Evolutionary conservation across 202 grass and related monocot species (phyloP), one percentile per base, ranked within the genome.

Genomic region (Saccharum hybrid): DNA sequence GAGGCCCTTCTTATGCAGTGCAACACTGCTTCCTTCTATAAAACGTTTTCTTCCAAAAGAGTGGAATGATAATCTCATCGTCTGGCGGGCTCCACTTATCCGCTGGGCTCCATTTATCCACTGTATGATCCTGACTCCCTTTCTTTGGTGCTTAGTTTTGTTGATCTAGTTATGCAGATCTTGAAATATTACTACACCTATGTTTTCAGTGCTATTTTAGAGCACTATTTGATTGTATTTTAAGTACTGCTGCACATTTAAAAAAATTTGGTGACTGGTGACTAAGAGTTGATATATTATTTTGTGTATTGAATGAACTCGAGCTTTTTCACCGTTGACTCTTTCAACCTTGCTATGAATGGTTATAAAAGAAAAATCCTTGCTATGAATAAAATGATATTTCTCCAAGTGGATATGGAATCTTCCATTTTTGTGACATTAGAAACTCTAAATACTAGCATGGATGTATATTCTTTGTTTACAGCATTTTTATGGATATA

Each of bases 21-120:
- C 96, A 22, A 98, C 96, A 16, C 68, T 98, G 73, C 76, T 96
- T 67, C 96, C 96, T 81, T 93, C 87, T 7, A 66, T 96, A 30
- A 84, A 90, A 71, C 87, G 84, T 54, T 94, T 94, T 84, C 91
- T 98, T 81, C 90, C 93, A 56, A 83, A 87, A 63, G 86, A 87
- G 52, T 95, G 96, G 96, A 96, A 96, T 38, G 79, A 92, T 67
- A 79, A 90, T 2, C 68, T 34, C 49, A 94, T 96, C 1, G 28
- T 88, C 63, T 98, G 80, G 96, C 75, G 1, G 19, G 89, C 81
- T 51, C 48, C 48, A 51, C 14, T 6, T 51, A 51, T 51, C 48
- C 48, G 48, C 14, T 51, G 48, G 48, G 48, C 14, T 82, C 93
- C 93, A 77, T 46, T 86, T 81, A 63, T 94, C 45, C 81, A 69